Evolutionary conservation across 164 flowering plant species (phyloP).

Genomic region (Dillenia suffruticosa): DNA sequence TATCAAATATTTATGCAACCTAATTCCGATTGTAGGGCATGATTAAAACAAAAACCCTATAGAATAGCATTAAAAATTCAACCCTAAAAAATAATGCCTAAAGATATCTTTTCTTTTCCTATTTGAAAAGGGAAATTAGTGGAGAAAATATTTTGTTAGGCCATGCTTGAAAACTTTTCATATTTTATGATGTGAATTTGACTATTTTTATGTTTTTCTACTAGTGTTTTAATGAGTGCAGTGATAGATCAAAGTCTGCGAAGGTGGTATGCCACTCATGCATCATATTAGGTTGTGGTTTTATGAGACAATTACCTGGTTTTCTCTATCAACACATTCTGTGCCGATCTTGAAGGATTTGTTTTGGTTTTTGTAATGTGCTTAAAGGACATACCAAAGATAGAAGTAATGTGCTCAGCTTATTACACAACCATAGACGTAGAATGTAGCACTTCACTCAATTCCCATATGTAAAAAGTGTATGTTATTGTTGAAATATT

Average conservation of each 20-base stretch:
- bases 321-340: neutral
- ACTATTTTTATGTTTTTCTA: neutral
- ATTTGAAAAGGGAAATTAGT: too few species aligned
- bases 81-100: too few species aligned
- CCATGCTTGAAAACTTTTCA: too few species aligned
- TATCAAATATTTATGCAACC: too few species aligned
- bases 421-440: slow-evolving; percentile 84
- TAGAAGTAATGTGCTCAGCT: slow-evolving; percentile 89
- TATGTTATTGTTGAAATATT: slow-evolving; percentile 21
- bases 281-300: neutral
- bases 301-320: neutral
- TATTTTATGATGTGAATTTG: too few species aligned
- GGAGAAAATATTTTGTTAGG: too few species aligned
- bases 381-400: slow-evolving; percentile 23
- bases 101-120: too few species aligned
- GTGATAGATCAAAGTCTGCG: slow-evolving; percentile 55
- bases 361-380: too few species aligned
- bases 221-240: slow-evolving; percentile 93
- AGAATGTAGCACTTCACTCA: slow-evolving; percentile 59
- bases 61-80: too few species aligned
- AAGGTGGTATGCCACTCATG: slow-evolving; percentile 61
- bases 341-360: too few species aligned
- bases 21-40: too few species aligned
- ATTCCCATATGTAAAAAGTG: slow-evolving; percentile 48
- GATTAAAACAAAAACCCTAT: too few species aligned